phyloP scores from a whole-genome alignment of 352 stramenopile species.

The Globisporangium nodosum region DNA sequence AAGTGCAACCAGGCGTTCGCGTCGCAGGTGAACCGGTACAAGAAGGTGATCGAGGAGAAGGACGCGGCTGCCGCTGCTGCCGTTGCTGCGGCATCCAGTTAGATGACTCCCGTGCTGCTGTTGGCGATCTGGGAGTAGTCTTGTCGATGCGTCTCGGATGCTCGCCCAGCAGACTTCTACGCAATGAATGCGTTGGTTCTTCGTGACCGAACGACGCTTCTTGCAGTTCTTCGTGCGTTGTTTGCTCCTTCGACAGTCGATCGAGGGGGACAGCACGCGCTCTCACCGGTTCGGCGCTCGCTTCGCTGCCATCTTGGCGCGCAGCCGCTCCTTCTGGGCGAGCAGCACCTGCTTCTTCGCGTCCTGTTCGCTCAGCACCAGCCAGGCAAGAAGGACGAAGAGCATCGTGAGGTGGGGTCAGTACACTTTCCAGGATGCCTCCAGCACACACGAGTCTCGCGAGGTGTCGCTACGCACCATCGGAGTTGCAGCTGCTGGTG shows the following conservation, averaged over 20 bases:
- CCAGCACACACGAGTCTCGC: no score
- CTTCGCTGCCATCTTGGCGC: slow-evolving; percentile 50
- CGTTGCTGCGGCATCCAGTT: slow-evolving; percentile 13
- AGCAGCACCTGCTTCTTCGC: slow-evolving; percentile 49
- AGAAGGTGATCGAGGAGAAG: slow-evolving; percentile 75
- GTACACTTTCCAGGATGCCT: no score
- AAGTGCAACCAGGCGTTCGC: slow-evolving; percentile 86
- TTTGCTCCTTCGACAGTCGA: background rate
- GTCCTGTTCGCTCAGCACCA: slow-evolving; percentile 18
- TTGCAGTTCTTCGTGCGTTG: no score
- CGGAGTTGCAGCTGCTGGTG: no score
- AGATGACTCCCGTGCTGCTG: background rate
- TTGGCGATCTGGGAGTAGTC: no score
- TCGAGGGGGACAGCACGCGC: background rate
- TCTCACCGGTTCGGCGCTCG: background rate
- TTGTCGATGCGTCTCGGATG: no score
- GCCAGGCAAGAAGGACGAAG: no score
- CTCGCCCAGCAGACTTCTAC: no score
- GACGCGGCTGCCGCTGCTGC: slow-evolving; percentile 31
- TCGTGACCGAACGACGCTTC: no score
- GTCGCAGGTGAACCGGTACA: slow-evolving; percentile 77
- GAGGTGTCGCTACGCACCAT: no score
- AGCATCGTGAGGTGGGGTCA: no score
- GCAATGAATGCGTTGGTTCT: no score
- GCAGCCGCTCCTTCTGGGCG: slow-evolving; percentile 62